Evolutionary conservation across 1,284 basidiomycete genomes (phyloP).

Genomic region (Melanopsichium pennsylvanicum): DNA sequence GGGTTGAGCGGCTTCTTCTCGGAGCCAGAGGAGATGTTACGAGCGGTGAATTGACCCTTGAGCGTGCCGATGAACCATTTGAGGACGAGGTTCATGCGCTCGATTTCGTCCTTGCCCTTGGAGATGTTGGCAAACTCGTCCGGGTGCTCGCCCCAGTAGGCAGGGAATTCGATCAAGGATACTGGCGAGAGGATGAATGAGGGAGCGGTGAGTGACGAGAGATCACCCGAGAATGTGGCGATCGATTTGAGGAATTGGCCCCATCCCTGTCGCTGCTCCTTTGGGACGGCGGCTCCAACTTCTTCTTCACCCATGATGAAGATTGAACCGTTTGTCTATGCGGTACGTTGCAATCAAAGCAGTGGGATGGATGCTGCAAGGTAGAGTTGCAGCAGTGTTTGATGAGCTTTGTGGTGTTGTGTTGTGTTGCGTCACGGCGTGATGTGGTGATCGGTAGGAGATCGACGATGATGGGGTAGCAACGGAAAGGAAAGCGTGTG

Average conservation of each 20-base stretch:
- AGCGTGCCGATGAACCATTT: slow-evolving; percentile 72
- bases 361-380: too few species aligned
- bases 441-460: background rate
- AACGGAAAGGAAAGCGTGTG: too few species aligned
- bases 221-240: slow-evolving; percentile 74
- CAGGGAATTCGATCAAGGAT: slow-evolving; percentile 63
- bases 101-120: slow-evolving; percentile 59
- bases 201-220: slow-evolving; percentile 93
- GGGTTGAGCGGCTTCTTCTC: slow-evolving; percentile 98
- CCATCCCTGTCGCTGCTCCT: slow-evolving; percentile 59
- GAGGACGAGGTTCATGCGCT: slow-evolving; percentile 63
- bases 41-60: slow-evolving; percentile 86
- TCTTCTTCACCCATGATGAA: slow-evolving; percentile 54
- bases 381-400: too few species aligned
- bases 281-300: slow-evolving; percentile 48
- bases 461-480: background rate
- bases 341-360: too few species aligned
- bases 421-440: too few species aligned
- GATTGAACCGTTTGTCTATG: too few species aligned
- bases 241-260: slow-evolving; percentile 63
- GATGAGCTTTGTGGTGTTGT: slow-evolving; percentile 1
- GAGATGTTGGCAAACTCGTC: slow-evolving; percentile 54
- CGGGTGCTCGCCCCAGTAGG: slow-evolving; percentile 66
- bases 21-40: slow-evolving; percentile 73
- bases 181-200: slow-evolving; percentile 68